Evolutionary conservation across 1,284 basidiomycete species (phyloP).

Genomic region (Heterobasidion irregulare): DNA sequence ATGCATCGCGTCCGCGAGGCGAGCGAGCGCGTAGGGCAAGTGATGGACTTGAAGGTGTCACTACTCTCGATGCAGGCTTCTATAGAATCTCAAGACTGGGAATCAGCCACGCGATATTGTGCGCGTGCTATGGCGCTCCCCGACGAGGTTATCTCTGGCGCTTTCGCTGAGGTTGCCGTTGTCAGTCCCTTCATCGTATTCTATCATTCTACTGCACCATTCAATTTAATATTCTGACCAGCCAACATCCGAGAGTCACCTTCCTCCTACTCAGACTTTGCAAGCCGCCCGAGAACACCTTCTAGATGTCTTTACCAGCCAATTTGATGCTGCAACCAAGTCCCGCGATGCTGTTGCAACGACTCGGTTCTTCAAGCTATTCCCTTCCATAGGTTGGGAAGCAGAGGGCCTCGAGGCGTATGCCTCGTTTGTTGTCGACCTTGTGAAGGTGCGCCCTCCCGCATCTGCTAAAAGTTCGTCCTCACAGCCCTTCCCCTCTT

Average conservation of each 20-base stretch:
- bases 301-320: slow-evolving; percentile 67
- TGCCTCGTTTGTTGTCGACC: slow-evolving; percentile 85
- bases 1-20: slow-evolving; percentile 83
- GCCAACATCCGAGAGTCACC: slow-evolving; percentile 86
- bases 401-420: slow-evolving; percentile 93
- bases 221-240: slow-evolving; percentile 23
- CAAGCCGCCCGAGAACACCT: slow-evolving; percentile 69
- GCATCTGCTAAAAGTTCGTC: slow-evolving; percentile 71
- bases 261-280: slow-evolving; percentile 81
- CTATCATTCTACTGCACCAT: not conserved
- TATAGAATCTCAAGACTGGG: slow-evolving; percentile 90
- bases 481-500: not conserved
- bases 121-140: slow-evolving; percentile 84
- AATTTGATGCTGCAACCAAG: slow-evolving; percentile 76
- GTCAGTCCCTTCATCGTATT: slow-evolving; percentile 37
- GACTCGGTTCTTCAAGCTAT: slow-evolving; percentile 93
- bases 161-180: slow-evolving; percentile 84
- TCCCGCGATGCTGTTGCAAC: slow-evolving; percentile 81
- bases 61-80: slow-evolving; percentile 67
- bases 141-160: slow-evolving; percentile 67
- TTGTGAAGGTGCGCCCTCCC: slow-evolving; percentile 75
- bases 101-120: slow-evolving; percentile 87
- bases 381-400: slow-evolving; percentile 89
- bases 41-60: slow-evolving; percentile 87
- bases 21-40: slow-evolving; percentile 76